Base-by-base conservation (phyloP, 139 green algal species). In the Chlorella ohadii region DNA sequence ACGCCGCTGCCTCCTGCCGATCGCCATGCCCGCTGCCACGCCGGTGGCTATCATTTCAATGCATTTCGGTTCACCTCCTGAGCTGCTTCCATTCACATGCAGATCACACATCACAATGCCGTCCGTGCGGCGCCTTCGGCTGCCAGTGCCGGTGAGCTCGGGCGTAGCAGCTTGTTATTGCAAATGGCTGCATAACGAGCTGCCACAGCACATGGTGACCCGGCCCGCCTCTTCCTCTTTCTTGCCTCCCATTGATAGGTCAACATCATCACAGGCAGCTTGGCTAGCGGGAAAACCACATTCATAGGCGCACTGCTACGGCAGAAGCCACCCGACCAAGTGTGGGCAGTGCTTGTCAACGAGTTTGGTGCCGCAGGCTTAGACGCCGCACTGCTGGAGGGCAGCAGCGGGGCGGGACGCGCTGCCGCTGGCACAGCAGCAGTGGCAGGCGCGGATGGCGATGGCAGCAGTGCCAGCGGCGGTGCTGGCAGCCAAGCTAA, bases 341-440 rank as follows among this genome's bases (percentile, higher is more conserved):
- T 83, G 17, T 96, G 92, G 92, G 91, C 89, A 2, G 63, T 95
- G 3, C 39, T 96, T 0, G 88, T 95, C 19, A 96, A 96, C 56
- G 93, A 95, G 55, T 93, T 94, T 86, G 93, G 92, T 0, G 85
- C 88, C 11, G 59, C 93, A 0, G 93, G 92, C 47, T 86, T 96
- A 9, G 93, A 96, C 65, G 90, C 83, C 13, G 87, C 88, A 0
- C 71, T 93, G 16, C 66, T 96, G 23, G 83, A 93, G 66, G 71
- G 41, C 23, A 71, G 25, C 4, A 13, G n/a, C 2, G 47, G 27
- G 17, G 72, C 72, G 22, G 68, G 22, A 7, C 77, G 22, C 16
- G 51, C 51, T 59, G 51, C 51, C 51, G 51, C 51, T 13, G 51
- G 51, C 9, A 22, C 2, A 3, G 31, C 73, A 11, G n/a, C 41